Base-by-base conservation (phyloP, 805 yeast species). In the Myxozyma neglecta region DNA sequence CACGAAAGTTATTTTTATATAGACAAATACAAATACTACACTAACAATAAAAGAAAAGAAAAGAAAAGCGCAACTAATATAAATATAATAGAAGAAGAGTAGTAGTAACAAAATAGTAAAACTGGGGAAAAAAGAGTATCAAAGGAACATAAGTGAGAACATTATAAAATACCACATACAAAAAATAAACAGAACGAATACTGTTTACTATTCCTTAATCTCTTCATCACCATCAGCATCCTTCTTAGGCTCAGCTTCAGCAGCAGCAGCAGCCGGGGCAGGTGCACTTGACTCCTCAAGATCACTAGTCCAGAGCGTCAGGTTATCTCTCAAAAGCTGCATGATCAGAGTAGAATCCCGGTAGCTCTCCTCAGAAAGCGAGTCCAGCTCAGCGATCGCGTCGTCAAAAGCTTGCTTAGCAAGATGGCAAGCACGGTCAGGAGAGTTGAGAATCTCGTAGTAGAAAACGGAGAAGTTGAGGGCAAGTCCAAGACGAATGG, bases 391-490 rank as follows among this genome's bases (percentile, higher is more conserved):
- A 68, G 97, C 96, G 74, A 90, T 92, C 67, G 97, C 97, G 75
- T 90, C 97, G 77, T 90, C 97, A 69, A 90, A 90, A 46, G 97
- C 97, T 81, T 90, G 96, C 77, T 90, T 90, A 70, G 97, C 97
- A 79, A 90, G 84, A 77, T 90, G 96, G 77, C 97, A 90, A 71
- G 97, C 97, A 79, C 92, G 89, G 77, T 90, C 97, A 73, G 97
- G 97, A 63, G 96, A 87, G 78, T 89, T 89, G 78, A 90, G 87
- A 74, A 90, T 90, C 81, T 90, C 97, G 75, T 90, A 90, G 83
- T 90, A 90, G 81, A 90, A 90, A 63, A 90, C 97, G 56, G 96
- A 89, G 81, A 90, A 90, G 79, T 90, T 90, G 77, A 90, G 83
- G 66, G 97, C 97, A 77, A 90, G 84, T 75, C 99, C 99, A 77